phyloP scores from a whole-genome alignment of 306 rosid species.

The Sicyos baderoa region DNA sequence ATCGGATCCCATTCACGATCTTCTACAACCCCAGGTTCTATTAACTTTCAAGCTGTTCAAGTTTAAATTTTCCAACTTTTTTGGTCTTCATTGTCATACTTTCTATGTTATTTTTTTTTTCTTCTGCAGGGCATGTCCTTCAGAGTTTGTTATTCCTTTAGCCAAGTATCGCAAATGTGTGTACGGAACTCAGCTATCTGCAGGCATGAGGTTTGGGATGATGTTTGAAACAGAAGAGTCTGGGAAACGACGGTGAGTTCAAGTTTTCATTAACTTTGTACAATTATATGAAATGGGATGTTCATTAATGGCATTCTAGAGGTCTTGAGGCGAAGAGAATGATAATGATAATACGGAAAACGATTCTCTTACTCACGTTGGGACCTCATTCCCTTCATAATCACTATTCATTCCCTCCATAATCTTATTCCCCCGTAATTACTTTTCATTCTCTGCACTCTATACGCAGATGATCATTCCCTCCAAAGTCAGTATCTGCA shows the following conservation, averaged over 20 bases:
- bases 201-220: conserved; percentile 99
- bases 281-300: background rate
- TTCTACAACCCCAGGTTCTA: conserved; percentile 92
- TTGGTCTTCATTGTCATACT: background rate
- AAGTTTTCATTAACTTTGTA: background rate
- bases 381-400: no score
- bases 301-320: no score
- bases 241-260: conserved; percentile 79
- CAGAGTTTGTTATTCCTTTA: conserved; percentile 88
- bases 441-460: no score
- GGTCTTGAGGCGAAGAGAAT: no score
- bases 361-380: no score
- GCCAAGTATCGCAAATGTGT: conserved; percentile 66
- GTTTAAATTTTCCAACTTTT: background rate
- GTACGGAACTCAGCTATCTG: conserved; percentile 74
- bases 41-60: background rate
- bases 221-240: conserved; percentile 99
- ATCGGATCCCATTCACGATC: conserved; percentile 72
- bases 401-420: no score
- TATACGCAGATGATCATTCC: no score
- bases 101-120: background rate
- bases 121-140: conserved; percentile 79
- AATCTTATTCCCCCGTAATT: no score
- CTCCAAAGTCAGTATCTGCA: no score
- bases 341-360: no score